phyloP scores from a whole-genome alignment of 208 protist species.

The Trypanosoma theileri region DNA sequence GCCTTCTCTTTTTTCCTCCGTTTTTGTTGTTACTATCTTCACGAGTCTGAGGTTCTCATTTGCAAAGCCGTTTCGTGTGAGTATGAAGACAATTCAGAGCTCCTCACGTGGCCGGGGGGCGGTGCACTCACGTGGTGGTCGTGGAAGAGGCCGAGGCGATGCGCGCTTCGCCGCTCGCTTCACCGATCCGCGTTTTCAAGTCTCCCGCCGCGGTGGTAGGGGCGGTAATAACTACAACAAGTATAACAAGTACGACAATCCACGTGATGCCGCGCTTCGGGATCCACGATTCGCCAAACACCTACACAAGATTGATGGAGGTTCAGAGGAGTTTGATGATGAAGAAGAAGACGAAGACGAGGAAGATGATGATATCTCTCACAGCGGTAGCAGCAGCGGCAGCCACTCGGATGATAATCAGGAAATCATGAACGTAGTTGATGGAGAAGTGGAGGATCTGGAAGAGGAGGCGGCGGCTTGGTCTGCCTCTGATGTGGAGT shows the following conservation, averaged over 20 bases:
- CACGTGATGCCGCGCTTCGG: conserved; percentile 32
- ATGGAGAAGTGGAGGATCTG: conserved; percentile 26
- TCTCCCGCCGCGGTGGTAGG: conserved; percentile 29
- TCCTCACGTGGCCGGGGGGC: conserved; percentile 44
- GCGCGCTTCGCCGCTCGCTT: conserved; percentile 79
- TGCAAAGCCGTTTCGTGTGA: background rate
- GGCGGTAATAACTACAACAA: background rate
- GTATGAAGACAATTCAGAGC: conserved; percentile 75
- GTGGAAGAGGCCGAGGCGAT: conserved; percentile 49
- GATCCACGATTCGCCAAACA: conserved; percentile 82
- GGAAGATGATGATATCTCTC: conserved; percentile 17
- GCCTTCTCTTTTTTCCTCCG: conserved; percentile 13
- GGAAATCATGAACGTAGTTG: conserved; percentile 12
- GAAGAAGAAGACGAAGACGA: conserved; percentile 38
- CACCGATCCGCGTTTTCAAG: conserved; percentile 85
- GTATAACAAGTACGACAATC: conserved; percentile 13
- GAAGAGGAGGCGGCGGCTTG: conserved; percentile 77
- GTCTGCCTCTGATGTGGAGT: conserved; percentile 73
- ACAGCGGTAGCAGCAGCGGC: background rate
- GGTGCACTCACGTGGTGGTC: conserved; percentile 11
- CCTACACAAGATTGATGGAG: conserved; percentile 19
- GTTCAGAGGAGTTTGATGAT: conserved; percentile 5
- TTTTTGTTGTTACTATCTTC: conserved; percentile 1
- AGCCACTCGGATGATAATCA: conserved; percentile 17
- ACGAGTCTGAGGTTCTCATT: conserved; percentile 1